A percentile compares a stretch with the other conserved stretches of the same genome.
Conservation (phyloP, 768 basidiomycete species). For the Mycena galericulata region DNA sequence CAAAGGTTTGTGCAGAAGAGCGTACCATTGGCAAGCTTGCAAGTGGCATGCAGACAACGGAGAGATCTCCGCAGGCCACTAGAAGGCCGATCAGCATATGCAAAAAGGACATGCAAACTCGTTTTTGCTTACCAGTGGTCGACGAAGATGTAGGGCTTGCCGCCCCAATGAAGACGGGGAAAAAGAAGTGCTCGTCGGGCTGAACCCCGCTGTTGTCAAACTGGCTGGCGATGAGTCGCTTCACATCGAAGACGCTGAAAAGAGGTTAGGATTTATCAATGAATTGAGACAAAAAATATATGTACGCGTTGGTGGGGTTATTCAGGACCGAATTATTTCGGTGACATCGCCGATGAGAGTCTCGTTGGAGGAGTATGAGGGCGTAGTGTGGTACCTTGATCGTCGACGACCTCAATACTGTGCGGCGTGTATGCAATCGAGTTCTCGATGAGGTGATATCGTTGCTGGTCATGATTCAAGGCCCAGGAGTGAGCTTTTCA, state of each 20-base stretch:
- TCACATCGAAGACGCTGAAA: conserved; percentile 62
- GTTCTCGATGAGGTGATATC: too few relatives aligned
- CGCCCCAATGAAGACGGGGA: conserved; percentile 55
- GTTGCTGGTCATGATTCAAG: too few relatives aligned
- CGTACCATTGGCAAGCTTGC: conserved; percentile 78
- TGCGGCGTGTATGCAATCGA: too few relatives aligned
- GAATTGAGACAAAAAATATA: not conserved
- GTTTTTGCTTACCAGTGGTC: conserved; percentile 67
- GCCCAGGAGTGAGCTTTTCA: too few relatives aligned
- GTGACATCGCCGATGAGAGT: conserved; percentile 85
- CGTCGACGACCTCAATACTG: too few relatives aligned
- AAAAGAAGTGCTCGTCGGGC: conserved; percentile 63
- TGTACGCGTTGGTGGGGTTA: conserved; percentile 77
- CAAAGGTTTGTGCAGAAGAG: conserved; percentile 73
- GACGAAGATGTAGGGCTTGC: conserved; percentile 65
- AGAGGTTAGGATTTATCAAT: not conserved
- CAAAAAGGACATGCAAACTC: conserved; percentile 53
- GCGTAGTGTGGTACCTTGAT: conserved; percentile 92
- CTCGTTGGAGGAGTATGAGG: conserved; percentile 92
- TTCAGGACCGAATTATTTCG: conserved; percentile 82
- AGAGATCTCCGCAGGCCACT: conserved; percentile 38
- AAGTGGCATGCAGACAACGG: conserved; percentile 75
- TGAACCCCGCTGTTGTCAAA: conserved; percentile 60
- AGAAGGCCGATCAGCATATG: not conserved
- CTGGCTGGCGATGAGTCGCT: conserved; percentile 68